These are phyloP conservation scores for Cyclanthera cordifolia DNA, from an alignment of 306 rosid species.

Conservation along the genomic window DNA sequence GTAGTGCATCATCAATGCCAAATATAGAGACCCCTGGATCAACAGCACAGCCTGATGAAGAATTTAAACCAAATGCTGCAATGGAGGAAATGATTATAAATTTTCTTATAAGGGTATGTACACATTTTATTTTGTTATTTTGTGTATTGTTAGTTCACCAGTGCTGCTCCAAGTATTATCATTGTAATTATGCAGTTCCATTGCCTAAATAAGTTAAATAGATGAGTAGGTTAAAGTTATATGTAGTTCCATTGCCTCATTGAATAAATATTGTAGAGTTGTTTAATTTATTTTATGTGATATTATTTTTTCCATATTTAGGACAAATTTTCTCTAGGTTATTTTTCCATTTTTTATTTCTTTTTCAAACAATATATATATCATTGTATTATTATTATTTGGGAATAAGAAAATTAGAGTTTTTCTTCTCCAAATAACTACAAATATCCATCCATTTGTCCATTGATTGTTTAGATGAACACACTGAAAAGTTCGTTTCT, in stretches of 20 bases:
- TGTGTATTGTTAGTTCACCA: not conserved
- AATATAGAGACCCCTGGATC: constrained; percentile 93
- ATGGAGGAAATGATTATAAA: constrained; percentile 99
- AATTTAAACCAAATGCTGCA: constrained; percentile 99
- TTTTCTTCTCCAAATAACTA: no score
- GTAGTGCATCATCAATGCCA: constrained; percentile 87
- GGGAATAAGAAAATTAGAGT: no score
- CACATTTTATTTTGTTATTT: constrained; percentile 2
- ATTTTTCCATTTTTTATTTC: no score
- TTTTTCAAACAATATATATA: no score
- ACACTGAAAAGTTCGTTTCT: not conserved
- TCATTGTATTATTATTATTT: no score
- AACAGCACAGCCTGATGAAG: constrained; percentile 88
- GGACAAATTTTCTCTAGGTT: no score
- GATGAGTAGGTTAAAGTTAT: no score
- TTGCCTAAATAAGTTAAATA: no score
- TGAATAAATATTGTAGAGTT: no score
- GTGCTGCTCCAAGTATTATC: not conserved
- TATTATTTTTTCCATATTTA: no score
- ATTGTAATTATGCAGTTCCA: no score
- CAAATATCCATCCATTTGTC: not conserved
- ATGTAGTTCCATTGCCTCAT: not conserved
- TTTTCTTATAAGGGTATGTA: constrained; percentile 84
- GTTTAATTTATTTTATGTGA: no score
- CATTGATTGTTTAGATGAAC: not conserved